Base-by-base conservation (phyloP, 768 basidiomycete genomes). In the Trametes maxima region DNA sequence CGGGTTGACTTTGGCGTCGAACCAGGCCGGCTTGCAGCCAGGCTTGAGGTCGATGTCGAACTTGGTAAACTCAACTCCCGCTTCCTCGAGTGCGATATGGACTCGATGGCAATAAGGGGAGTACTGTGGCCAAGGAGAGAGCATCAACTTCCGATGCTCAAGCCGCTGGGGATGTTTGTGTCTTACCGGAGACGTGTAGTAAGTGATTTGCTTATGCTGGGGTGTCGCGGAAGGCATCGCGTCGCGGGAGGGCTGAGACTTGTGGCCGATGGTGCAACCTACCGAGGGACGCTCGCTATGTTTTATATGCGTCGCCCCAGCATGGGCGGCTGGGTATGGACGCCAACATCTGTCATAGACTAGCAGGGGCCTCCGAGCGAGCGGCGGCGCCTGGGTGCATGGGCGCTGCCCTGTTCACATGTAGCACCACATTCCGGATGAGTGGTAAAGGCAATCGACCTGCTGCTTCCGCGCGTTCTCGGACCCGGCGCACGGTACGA, bases 1-100 rank as follows among this genome's bases (percentile, higher is more conserved):
- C 1, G 83, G 83, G 72, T 89, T 90, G 44, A 90, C 81, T 0
- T 80, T 78, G 0, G 81, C 28, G 28, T 3, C 81, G 68, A 86
- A 88, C 87, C 87, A 88, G 48, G 79, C 82, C 0, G 87, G 87
- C 73, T 89, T 90, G 74, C 84, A 83, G 63, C 60, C 52, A 60
- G 60, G 54, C 63, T 59, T 50, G 14, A 90, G 72, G 68, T 88
- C 84, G 45, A 90, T 81, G 63, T 87, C 81, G 58, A 75, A 85
- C 12, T 77, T 73, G n/a, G 76, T 81, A 68, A 76, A 83, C 2
- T 78, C 63, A 4, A 81, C 75, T 5, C 79, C 76, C 2, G 82
- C 78, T 65, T 89, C 87, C n/a, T 78, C 75, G 22, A 90, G 78
- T 1, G 87, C 85, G n/a, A 89, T 75, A 59, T 86, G 82, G n/a